phyloP scores from a whole-genome alignment of 148 eudicot species.

The Rhododendron kiyosumense region DNA sequence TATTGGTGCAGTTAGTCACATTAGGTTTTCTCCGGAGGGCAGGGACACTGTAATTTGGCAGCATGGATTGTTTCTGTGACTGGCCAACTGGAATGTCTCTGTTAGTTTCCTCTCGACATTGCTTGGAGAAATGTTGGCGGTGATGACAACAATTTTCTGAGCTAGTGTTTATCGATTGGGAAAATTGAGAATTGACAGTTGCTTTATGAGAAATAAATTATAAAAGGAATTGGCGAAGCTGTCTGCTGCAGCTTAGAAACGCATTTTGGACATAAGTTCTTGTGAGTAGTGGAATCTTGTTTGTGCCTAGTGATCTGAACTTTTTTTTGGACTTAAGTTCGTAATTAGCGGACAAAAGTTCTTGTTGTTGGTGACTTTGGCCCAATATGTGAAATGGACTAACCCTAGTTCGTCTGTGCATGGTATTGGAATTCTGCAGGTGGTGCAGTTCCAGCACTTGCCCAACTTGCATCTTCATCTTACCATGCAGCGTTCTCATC shows the following conservation, averaged over 20 bases:
- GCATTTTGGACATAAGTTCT: background rate
- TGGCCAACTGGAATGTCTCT: background rate
- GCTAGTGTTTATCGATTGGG: background rate
- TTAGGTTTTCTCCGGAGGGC: background rate
- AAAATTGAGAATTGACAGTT: background rate
- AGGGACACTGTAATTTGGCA: background rate
- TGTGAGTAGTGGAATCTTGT: background rate
- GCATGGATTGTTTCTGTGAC: background rate
- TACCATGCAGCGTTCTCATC: conserved; percentile 38
- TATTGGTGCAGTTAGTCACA: background rate
- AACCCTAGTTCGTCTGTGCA: background rate
- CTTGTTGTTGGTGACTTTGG: background rate
- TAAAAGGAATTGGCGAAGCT: background rate
- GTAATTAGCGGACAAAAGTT: background rate
- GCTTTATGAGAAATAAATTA: background rate
- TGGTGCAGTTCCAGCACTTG: conserved; percentile 51
- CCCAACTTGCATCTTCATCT: conserved; percentile 48
- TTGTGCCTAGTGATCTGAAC: no score
- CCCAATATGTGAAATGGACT: background rate
- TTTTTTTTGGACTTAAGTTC: background rate
- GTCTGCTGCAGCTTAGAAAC: background rate
- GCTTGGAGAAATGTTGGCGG: background rate
- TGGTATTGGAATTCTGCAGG: conserved; percentile 26
- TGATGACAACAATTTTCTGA: background rate
- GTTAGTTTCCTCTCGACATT: background rate